A percentile compares a stretch with the other conserved stretches of the same genome.
These are phyloP conservation scores for Podaxis pistillaris DNA, from an alignment of 768 basidiomycete species.

Conservation along the genomic window DNA sequence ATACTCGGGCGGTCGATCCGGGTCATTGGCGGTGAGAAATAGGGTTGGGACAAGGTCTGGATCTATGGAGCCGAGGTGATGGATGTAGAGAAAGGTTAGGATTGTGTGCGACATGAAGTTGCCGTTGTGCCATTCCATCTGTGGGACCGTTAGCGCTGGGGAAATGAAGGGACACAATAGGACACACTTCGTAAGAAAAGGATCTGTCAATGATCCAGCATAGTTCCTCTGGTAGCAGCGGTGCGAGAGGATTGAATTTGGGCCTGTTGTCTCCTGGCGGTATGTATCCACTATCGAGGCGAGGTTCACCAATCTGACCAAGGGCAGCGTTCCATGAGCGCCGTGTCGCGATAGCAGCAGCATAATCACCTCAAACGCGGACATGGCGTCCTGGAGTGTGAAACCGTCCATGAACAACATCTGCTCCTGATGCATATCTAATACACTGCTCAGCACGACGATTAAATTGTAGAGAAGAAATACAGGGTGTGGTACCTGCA, in stretches of 20 bases:
- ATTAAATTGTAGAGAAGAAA: conserved; percentile 11
- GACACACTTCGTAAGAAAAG: conserved; percentile 73
- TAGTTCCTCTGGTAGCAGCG: conserved; percentile 73
- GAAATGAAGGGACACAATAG: conserved; percentile 1
- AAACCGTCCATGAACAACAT: conserved; percentile 70
- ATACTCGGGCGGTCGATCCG: conserved; percentile 55
- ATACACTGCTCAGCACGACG: conserved; percentile 9
- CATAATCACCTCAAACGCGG: conserved; percentile 72
- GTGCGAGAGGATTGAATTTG: conserved; percentile 61
- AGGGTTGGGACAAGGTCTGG: conserved; percentile 43
- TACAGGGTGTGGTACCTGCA: conserved; percentile 42
- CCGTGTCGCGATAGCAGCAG: not conserved
- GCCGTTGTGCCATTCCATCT: conserved; percentile 91
- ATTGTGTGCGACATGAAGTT: conserved; percentile 85
- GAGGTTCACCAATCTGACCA: conserved; percentile 81
- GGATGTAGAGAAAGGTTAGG: conserved; percentile 74
- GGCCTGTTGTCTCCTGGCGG: conserved; percentile 38
- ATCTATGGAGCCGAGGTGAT: conserved; percentile 59
- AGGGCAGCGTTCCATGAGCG: conserved; percentile 8
- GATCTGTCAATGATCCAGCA: conserved; percentile 87
- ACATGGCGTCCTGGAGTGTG: conserved; percentile 88
- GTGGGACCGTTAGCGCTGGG: conserved; percentile 18
- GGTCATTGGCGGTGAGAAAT: conserved; percentile 31
- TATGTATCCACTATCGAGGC: conserved; percentile 80
- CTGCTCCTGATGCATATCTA: conserved; percentile 62